Evolutionary conservation across 768 basidiomycete genomes (phyloP).

Genomic region (Suillus hirtellus): DNA sequence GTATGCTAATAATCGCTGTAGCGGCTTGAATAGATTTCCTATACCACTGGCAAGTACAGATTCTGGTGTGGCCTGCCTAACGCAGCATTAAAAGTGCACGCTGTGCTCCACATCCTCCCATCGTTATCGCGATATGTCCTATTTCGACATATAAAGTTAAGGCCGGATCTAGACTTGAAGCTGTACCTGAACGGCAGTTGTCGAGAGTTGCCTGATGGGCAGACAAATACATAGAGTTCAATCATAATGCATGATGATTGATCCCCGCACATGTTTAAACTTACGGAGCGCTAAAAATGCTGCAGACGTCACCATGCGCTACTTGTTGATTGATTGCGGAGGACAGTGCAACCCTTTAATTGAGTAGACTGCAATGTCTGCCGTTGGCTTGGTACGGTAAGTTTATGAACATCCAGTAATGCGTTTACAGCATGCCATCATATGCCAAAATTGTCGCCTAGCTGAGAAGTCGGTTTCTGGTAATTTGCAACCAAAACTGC

Average conservation of each 20-base stretch:
- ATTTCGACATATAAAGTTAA: not conserved
- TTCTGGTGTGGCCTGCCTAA: not conserved
- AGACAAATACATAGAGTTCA: not conserved
- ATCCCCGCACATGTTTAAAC: not conserved
- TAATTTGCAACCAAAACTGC: not conserved
- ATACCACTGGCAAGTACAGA: not conserved
- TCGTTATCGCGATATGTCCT: not conserved
- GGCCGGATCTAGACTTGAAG: not conserved
- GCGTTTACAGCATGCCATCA: not conserved
- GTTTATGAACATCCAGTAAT: not conserved
- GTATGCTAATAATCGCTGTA: not conserved
- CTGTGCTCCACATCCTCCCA: not conserved
- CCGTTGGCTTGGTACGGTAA: not conserved
- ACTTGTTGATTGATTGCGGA: not conserved
- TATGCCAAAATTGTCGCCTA: not conserved
- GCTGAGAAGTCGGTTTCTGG: not conserved
- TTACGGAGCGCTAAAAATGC: not conserved
- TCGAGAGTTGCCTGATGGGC: not conserved
- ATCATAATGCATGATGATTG: not conserved
- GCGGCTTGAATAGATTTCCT: not conserved
- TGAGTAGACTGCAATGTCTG: not conserved
- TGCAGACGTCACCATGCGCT: not conserved
- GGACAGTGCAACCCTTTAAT: not conserved
- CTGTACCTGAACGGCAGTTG: not conserved
- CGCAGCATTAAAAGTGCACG: not conserved